phyloP scores from a whole-genome alignment of 2,329 filamentous ascomycete species.

The Elsinoe ampelina region DNA sequence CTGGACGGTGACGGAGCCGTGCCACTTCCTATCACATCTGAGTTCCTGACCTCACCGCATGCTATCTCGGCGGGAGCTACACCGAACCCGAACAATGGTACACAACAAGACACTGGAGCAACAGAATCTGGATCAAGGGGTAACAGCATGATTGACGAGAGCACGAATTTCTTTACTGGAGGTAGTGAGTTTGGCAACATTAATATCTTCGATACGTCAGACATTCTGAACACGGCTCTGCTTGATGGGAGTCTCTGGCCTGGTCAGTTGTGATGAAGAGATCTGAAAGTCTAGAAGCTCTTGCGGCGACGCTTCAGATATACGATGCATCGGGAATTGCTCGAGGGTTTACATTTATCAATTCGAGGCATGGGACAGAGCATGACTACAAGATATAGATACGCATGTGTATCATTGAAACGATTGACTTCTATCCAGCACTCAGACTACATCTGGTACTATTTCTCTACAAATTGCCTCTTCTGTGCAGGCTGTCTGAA shows the following conservation, averaged over 20 bases:
- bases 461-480: too few relatives aligned
- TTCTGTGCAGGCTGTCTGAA: too few relatives aligned
- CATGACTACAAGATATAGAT: too few relatives aligned
- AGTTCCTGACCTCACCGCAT: conserved; percentile 7
- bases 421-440: too few relatives aligned
- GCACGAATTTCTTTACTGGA: neutral
- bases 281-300: too few relatives aligned
- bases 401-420: too few relatives aligned
- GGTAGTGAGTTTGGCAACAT: neutral
- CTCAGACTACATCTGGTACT: too few relatives aligned
- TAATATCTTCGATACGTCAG: conserved; percentile 13
- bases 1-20: neutral
- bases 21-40: neutral
- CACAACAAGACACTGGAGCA: too few relatives aligned
- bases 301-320: too few relatives aligned
- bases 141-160: neutral
- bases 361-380: too few relatives aligned
- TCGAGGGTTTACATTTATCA: too few relatives aligned
- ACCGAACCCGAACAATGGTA: neutral
- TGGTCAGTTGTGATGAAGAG: neutral
- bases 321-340: too few relatives aligned
- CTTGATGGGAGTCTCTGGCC: conserved; percentile 12
- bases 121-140: neutral
- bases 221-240: conserved; percentile 10
- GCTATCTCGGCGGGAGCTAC: neutral